Evolutionary conservation across 805 yeast genomes (phyloP), one percentile per base, ranked within the genome.

Genomic region (Candida ipomoeae): DNA sequence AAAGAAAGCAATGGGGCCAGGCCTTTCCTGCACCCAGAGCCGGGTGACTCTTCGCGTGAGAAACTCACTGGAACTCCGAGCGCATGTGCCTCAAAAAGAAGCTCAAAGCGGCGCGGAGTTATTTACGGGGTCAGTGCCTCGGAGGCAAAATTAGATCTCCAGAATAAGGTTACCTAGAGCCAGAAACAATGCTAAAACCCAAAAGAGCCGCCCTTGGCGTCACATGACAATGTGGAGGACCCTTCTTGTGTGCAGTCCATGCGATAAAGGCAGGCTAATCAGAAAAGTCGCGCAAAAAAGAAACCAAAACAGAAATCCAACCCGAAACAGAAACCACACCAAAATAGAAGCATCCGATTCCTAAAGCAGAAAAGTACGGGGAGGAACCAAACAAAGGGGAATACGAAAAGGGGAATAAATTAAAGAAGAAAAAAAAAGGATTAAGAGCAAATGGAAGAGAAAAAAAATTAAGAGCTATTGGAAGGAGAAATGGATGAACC

Each of bases 1-100:
- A n/a, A 15, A 23, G 15, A n/a, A 26, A 26, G 21, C 8, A 14
- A 11, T 20, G 33, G 31, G 34, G 3, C 33, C 34, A 26, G 43
- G n/a, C 34, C 21, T 20, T 37, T 14, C 14, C 38, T 42, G 45
- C 45, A 32, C 13, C n/a, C 31, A n/a, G n/a, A 5, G 18, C n/a
- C 37, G 45, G 34, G 45, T 42, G 45, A 15, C 45, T 15, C 23
- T 42, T 42, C 45, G 45, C 45, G 45, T 42, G 45, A 42, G 45
- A 32, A 32, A n/a, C 31, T 21, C n/a, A 29, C 11, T 26, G 29
- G 29, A 26, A 26, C 13, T 26, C 29, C 29, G 29, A 26, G 29
- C 13, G 29, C 29, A 26, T 26, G 11, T 26, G 4, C 29, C 29
- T 8, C 11, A 26, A 26, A 26, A 8, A 26, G 11, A 10, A 10